A percentile compares a stretch with the other conserved stretches of the same genome.
phyloP scores from a whole-genome alignment of 1,139 yeast genomes.

The Saccharomyces pastorianus region DNA sequence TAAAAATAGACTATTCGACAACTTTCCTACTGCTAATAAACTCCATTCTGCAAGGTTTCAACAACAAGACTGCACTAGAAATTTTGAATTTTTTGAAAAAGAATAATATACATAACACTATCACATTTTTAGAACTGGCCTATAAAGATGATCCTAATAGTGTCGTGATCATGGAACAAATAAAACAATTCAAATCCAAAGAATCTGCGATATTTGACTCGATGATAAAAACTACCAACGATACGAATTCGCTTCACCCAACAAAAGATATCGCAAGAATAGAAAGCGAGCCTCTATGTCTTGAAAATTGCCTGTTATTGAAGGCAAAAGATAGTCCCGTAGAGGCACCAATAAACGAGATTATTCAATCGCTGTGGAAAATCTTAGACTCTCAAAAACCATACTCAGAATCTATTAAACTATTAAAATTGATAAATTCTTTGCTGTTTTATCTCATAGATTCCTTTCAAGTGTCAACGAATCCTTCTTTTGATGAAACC shows the following conservation, averaged over 20 bases:
- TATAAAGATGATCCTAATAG: not conserved
- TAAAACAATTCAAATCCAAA: not conserved
- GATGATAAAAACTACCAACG: not conserved
- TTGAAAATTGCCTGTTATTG: conserved; percentile 5
- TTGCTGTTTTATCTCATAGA: not conserved
- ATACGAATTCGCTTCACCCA: conserved; percentile 1
- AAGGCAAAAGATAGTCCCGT: conserved; percentile 8
- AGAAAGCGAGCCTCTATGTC: not conserved
- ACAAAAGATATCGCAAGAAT: not conserved
- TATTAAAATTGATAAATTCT: conserved; percentile 26
- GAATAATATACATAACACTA: not conserved
- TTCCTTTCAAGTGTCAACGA: not conserved
- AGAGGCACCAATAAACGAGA: conserved; percentile 8
- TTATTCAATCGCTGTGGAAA: conserved; percentile 6
- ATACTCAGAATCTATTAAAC: conserved; percentile 18
- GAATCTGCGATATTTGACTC: not conserved
- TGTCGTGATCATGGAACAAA: not conserved
- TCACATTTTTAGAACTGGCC: not conserved
- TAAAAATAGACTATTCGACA: conserved; percentile 10
- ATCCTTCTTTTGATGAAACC: not conserved
- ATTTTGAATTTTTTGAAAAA: not conserved
- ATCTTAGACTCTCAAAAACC: conserved; percentile 13
- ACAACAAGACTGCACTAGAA: conserved; percentile 1
- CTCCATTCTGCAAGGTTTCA: conserved; percentile 11
- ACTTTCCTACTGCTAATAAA: conserved; percentile 12